These are phyloP conservation scores for Solioccasus polychromus DNA, from an alignment of 768 basidiomycete genomes.

Conservation along the genomic window DNA sequence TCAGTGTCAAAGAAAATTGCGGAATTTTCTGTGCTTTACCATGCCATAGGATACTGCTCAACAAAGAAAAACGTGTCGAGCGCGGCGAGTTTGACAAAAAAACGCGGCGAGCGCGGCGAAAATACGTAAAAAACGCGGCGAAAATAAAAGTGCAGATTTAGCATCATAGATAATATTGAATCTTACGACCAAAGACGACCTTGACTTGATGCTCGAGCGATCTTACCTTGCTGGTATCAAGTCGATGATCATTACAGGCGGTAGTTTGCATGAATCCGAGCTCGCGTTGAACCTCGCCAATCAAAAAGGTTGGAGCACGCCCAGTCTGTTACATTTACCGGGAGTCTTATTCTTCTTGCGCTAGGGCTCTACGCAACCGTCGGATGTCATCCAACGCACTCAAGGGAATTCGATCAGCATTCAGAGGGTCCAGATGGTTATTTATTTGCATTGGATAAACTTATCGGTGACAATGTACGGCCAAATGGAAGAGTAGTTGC, in stretches of 20 bases:
- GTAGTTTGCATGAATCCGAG: conserved; percentile 60
- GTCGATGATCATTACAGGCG: conserved; percentile 76
- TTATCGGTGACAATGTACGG: conserved; percentile 48
- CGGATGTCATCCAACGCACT: conserved; percentile 79
- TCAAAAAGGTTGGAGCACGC: conserved; percentile 45
- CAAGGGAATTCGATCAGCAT: conserved; percentile 60
- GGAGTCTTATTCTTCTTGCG: background rate
- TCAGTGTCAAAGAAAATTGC: no score
- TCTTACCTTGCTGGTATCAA: conserved; percentile 58
- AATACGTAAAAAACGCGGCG: no score
- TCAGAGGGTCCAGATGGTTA: conserved; percentile 59
- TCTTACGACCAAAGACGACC: conserved; percentile 48
- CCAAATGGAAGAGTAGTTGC: conserved; percentile 63
- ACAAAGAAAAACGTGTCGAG: no score
- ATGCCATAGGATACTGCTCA: no score
- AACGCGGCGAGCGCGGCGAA: no score
- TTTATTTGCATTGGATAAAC: conserved; percentile 50
- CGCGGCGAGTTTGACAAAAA: no score
- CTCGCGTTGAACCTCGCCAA: conserved; percentile 60
- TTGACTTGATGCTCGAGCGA: conserved; percentile 55
- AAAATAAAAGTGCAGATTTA: no score
- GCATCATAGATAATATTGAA: background rate
- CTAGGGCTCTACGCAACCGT: conserved; percentile 68
- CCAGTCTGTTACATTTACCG: background rate
- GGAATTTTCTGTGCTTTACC: no score